Evolutionary conservation across 345 rosid species (phyloP), one percentile per base, ranked within the genome.

Genomic region (Salix purpurea): DNA sequence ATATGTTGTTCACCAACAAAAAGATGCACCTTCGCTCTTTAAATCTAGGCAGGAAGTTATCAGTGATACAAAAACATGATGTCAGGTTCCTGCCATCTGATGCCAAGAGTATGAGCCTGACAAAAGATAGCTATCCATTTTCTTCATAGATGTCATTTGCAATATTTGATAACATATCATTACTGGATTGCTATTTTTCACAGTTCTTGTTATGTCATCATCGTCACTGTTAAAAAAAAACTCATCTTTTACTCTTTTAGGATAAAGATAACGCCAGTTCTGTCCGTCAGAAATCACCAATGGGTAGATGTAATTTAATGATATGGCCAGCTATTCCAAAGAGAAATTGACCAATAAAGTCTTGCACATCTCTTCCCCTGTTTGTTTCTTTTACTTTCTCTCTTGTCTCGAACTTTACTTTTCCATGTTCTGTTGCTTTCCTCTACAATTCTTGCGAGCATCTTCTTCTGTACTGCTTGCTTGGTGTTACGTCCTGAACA

Each of bases 291-390:
- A 46, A 28, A 37, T 2, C 67, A 72, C 54, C 18, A 54, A 6
- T 36, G 46, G 40, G 37, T 10, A 56, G 36, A n/a, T 48, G 37
- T 32, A 21, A 52, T 42, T 61, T 28, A 30, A 18, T 65, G 68
- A 42, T 68, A 32, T 54, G 61, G 74, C 65, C 32, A 39, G 71
- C 12, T 40, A 40, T 40, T 74, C 72, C 72, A 76, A 39, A 65
- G 23, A 34, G 66, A 74, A 75, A 65, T 24, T 52, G 76, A 24
- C 76, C 50, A 6, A 60, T 72, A 68, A 54, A 40, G 62, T 36
- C 7, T 8, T 24, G 37, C 39, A 5, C 30, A 21, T 26, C 24
- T 72, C 61, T 48, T 40, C 6, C 37, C 48, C 23, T 67, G 14
- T 13, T 26, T 40, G 44, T 40, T 40, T 40, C 13, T 40, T 40